Evolutionary conservation across 139 green algal genomes (phyloP).

Genomic region (Chlorella sp.): DNA sequence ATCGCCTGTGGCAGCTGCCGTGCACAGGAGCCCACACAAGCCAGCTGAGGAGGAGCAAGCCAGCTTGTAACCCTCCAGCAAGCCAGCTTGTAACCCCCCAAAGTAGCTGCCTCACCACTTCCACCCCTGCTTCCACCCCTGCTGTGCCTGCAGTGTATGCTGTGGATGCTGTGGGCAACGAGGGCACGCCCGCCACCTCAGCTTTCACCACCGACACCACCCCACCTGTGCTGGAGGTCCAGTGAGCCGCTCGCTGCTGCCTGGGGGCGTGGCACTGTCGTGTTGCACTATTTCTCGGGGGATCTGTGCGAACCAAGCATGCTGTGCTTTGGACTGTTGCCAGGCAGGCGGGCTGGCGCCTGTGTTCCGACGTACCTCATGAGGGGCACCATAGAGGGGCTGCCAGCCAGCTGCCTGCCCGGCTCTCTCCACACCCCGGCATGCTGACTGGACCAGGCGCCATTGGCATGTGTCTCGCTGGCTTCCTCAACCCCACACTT

Average conservation of each 20-base stretch:
- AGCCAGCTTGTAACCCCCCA: neutral
- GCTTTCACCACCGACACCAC: constrained; percentile 37
- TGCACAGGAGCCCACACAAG: no score
- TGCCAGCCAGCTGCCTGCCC: no score
- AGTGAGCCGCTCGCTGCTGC: neutral
- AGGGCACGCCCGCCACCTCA: constrained; percentile 8
- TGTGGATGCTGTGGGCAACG: constrained; percentile 41
- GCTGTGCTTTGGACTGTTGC: no score
- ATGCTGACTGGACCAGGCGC: neutral
- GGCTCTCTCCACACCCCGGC: no score
- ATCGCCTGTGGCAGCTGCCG: no score
- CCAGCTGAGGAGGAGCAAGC: no score
- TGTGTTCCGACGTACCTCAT: neutral
- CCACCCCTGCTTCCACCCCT: neutral
- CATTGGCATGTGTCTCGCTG: neutral
- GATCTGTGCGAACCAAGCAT: neutral
- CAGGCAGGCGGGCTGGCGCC: no score
- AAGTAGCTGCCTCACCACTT: neutral
- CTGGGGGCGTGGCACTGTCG: no score
- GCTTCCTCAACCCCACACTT: no score
- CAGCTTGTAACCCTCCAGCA: no score
- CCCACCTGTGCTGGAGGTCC: constrained; percentile 27
- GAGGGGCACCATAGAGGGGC: no score
- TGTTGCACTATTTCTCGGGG: neutral
- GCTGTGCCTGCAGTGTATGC: constrained; percentile 8